Base-by-base conservation (phyloP, 2,329 filamentous ascomycete genomes). In the Epichloe sibirici region DNA sequence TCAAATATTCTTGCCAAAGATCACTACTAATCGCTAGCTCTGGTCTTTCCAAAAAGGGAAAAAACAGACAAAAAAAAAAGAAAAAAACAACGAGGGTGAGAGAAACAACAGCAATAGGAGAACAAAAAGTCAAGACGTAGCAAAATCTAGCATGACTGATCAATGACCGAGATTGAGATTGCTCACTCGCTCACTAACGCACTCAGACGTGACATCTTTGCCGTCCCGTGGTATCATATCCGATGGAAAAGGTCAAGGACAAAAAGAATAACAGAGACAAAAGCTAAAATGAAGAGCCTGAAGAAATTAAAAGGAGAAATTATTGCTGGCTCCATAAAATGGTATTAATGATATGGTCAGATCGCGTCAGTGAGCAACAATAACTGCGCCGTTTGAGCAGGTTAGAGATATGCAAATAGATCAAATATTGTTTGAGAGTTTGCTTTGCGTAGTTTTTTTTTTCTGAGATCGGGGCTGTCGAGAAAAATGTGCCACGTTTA, bases 161-260 rank as follows among this genome's bases (percentile, higher is more conserved):
- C 40, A 49, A 51, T 55, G 47, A 53, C 42, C 49, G 45, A 51
- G 51, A 51, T 51, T 7, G 31, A 39, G 8, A 39, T 45, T 7
- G 51, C 45, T 45, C 48, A 46, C 49, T 43, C 51, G 49, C 35
- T 17, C 53, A 48, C 44, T 17, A 45, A 40, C 47, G 40, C 51
- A 51, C 37, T 42, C 53, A 48, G 25, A 47, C 37, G 34, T 31
- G 47, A 37, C 42, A 28, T 51, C 48, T 47, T 47, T 53, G 40
- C 56, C 51, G 52, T 60, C 55, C 52, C 51, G 57, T 63, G 60
- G 59, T 63, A 63, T 63, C 61, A 63, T 62, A 55, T 57, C 54
- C 38, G 46, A 45, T 45, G 51, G 25, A 53, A 55, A 50, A 47
- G 43, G 3, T 37, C 5, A 40, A 48, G 25, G 9, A 12, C 13